phyloP scores from a whole-genome alignment of 331 rosid genomes.

The Quercus tomentella region DNA sequence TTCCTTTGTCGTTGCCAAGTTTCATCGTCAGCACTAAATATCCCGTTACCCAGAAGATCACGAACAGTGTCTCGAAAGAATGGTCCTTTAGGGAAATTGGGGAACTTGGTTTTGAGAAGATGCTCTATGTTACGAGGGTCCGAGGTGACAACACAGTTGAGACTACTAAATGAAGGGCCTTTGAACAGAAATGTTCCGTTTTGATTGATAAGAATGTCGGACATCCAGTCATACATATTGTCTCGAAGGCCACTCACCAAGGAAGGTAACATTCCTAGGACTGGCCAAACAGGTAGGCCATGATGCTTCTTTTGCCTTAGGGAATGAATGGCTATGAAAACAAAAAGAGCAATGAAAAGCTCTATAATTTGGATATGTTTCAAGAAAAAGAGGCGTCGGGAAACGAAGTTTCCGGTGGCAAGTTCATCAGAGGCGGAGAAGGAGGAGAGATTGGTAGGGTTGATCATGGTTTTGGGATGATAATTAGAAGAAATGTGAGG shows the following conservation, averaged over 20 bases:
- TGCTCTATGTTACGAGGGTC: constrained; percentile 84
- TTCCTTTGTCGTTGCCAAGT: constrained; percentile 84
- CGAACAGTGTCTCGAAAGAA: constrained; percentile 57
- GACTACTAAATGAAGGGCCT: constrained; percentile 70
- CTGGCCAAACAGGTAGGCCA: constrained; percentile 72
- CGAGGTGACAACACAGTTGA: constrained; percentile 60
- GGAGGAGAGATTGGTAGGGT: constrained; percentile 14
- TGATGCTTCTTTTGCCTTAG: constrained; percentile 52
- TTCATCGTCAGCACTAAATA: constrained; percentile 70
- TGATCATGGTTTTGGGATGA: constrained; percentile 46
- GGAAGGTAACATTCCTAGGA: constrained; percentile 89
- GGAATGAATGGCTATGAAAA: constrained; percentile 58
- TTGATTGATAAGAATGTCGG: constrained; percentile 34
- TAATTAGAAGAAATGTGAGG: constrained; percentile 11
- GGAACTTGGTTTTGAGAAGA: constrained; percentile 73
- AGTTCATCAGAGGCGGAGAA: not conserved
- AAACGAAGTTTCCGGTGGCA: not conserved
- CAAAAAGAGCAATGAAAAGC: constrained; percentile 46
- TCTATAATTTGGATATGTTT: constrained; percentile 51
- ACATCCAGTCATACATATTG: constrained; percentile 69
- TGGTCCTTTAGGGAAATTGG: constrained; percentile 65
- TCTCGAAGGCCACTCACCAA: constrained; percentile 31
- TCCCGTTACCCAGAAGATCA: constrained; percentile 84
- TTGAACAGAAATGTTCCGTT: constrained; percentile 64
- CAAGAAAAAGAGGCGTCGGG: constrained; percentile 18